Percentiles rank a stretch among this genome's conserved stretches.
Evolutionary conservation across 2,329 filamentous ascomycete species (phyloP).

Genomic region (Tricladium varicosporioides): DNA sequence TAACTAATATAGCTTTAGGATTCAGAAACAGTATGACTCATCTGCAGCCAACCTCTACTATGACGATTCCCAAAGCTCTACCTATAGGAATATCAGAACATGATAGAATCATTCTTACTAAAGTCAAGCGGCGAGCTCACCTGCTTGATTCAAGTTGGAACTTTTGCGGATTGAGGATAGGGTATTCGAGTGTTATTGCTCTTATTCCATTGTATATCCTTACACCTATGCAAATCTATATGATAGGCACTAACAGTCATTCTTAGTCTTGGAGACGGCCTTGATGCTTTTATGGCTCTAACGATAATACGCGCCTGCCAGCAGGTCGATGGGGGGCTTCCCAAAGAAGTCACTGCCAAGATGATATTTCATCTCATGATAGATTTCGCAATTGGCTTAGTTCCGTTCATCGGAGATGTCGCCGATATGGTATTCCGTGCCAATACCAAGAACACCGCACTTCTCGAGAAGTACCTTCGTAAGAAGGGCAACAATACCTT

Average conservation of each 20-base stretch:
- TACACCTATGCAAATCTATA: background rate
- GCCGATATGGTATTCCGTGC: slow-evolving; percentile 68
- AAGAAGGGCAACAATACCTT: slow-evolving; percentile 62
- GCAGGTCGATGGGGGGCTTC: slow-evolving; percentile 75
- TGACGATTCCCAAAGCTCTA: slow-evolving; percentile 81
- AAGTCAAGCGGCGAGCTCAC: slow-evolving; percentile 83
- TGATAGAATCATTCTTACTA: slow-evolving; percentile 79
- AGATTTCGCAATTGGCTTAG: slow-evolving; percentile 71
- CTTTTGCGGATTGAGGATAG: slow-evolving; percentile 78
- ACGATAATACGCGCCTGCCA: slow-evolving; percentile 72
- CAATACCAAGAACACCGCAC: slow-evolving; percentile 72
- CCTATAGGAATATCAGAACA: slow-evolving; percentile 79
- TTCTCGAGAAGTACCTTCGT: slow-evolving; percentile 63
- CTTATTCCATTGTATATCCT: slow-evolving; percentile 74
- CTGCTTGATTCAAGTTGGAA: slow-evolving; percentile 82
- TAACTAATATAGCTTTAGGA: too few relatives aligned
- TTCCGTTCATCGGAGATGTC: slow-evolving; percentile 74
- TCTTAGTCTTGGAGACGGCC: slow-evolving; percentile 66
- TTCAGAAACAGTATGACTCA: too few relatives aligned
- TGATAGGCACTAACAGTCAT: slow-evolving; percentile 22
- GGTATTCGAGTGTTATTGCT: slow-evolving; percentile 85
- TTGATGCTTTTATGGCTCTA: slow-evolving; percentile 71
- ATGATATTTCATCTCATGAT: slow-evolving; percentile 81
- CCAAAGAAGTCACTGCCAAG: slow-evolving; percentile 53
- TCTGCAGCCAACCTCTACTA: slow-evolving; percentile 39